Base-by-base conservation (phyloP, 2,329 filamentous ascomycete genomes). In the Lomentospora prolificans region DNA sequence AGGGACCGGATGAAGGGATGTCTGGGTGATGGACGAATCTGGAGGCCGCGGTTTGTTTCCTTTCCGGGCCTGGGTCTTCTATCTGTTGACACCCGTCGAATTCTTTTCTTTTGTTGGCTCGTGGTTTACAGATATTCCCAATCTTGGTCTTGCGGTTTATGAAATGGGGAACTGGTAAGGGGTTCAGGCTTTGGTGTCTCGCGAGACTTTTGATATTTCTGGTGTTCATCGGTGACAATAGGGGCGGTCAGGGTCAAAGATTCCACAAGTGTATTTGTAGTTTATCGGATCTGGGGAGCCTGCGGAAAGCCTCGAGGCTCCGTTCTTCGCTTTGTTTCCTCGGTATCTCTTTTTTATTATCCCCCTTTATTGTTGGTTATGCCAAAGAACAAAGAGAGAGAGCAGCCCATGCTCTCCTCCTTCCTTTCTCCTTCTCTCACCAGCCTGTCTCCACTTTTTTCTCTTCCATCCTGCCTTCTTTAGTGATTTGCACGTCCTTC, bases 101-200 rank as follows among this genome's bases (percentile, higher is more conserved):
- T n/a, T 41, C 30, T 51, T 19, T 33, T 39, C 19, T 28, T 24
- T 58, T 57, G 51, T 36, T 22, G 25, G 50, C 51, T 48, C 54
- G 55, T 59, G 52, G 59, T 58, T 56, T 56, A 57, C 59, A 58
- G 55, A 54, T 57, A 55, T 56, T 54, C 53, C 57, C 33, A 48
- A 48, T 30, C 22, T 44, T 30, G 52, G 52, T 54, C 19, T 53
- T 53, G 17, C 24, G 51, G 51, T 31, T 27, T n/a, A 54, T 39
- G 36, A 46, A 51, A 30, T 51, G 50, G 50, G 12, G 36, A 12
- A 4, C 12, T 7, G 24, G 25, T 19, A 41, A 48, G 36, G 54
- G 30, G 8, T 39, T 17, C 19, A 19, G 14, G 46, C 27, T 25
- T 39, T 22, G 17, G 22, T 25, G 17, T 53, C 25, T 33, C 50